Conservation (phyloP, 1,139 yeast genomes). For the Saccharomyces pastorianus region DNA sequence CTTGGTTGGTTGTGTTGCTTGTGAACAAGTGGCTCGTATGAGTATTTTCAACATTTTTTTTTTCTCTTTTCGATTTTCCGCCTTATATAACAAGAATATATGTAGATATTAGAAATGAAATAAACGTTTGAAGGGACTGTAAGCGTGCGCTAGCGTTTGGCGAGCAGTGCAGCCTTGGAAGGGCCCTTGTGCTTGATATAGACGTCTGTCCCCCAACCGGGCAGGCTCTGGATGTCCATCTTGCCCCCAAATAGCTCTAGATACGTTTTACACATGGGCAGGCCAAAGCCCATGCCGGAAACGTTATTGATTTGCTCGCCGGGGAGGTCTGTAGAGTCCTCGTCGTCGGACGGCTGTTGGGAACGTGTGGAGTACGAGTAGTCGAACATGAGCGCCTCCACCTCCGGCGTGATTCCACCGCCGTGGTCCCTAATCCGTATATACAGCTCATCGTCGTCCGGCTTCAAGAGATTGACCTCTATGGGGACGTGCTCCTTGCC, state of each 20-base stretch:
- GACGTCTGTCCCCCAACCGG: constrained; percentile 80
- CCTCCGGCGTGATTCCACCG: too few species aligned
- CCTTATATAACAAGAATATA: not conserved
- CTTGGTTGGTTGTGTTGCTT: not conserved
- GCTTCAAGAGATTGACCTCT: too few species aligned
- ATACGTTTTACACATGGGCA: constrained; percentile 74
- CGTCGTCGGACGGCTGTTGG: constrained; percentile 18
- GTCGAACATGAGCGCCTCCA: too few species aligned
- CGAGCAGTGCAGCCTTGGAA: constrained; percentile 11
- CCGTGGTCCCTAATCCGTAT: too few species aligned
- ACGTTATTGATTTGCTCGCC: constrained; percentile 67
- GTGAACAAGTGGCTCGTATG: not conserved
- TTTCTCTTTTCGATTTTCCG: not conserved
- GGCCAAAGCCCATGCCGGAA: constrained; percentile 95
- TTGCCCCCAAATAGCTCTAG: constrained; percentile 68
- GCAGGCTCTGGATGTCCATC: constrained; percentile 67
- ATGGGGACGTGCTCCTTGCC: too few species aligned
- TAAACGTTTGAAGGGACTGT: not conserved
- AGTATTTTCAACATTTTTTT: not conserved
- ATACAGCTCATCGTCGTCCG: too few species aligned
- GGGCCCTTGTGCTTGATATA: constrained; percentile 42
- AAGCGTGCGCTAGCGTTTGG: not conserved
- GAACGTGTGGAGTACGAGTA: too few species aligned
- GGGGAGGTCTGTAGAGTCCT: constrained; percentile 42
- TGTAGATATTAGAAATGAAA: not conserved